Evolutionary conservation across 2,329 filamentous ascomycete species (phyloP).

Genomic region (Didymella pomorum): DNA sequence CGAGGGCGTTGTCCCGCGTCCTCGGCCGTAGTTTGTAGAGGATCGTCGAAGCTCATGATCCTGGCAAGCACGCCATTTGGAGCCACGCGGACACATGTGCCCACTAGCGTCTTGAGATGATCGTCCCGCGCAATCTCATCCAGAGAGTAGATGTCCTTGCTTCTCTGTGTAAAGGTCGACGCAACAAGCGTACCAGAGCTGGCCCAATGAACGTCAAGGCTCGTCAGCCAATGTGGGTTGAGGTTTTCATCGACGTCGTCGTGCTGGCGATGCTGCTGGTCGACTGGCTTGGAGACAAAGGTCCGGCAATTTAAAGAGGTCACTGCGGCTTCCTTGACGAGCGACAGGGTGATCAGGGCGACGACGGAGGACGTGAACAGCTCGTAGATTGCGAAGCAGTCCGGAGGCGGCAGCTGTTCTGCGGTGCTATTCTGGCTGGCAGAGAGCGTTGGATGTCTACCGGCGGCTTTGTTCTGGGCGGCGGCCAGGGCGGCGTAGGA

Average conservation of each 20-base stretch:
- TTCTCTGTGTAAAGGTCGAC: slow-evolving; percentile 38
- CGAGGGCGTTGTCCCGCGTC: slow-evolving; percentile 30
- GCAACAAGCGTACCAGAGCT: slow-evolving; percentile 47
- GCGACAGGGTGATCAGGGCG: slow-evolving; percentile 45
- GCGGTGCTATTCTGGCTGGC: not conserved
- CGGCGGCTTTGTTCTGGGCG: slow-evolving; percentile 23
- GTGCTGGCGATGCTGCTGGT: slow-evolving; percentile 17
- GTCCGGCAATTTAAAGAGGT: slow-evolving; percentile 50
- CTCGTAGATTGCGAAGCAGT: slow-evolving; percentile 48
- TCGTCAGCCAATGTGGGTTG: slow-evolving; percentile 37
- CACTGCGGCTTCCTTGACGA: slow-evolving; percentile 44
- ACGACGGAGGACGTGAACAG: slow-evolving; percentile 50
- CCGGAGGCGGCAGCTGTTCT: slow-evolving; percentile 30
- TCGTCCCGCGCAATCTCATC: slow-evolving; percentile 21
- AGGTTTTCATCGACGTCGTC: slow-evolving; percentile 6
- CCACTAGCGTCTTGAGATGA: slow-evolving; percentile 31
- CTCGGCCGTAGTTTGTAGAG: slow-evolving; percentile 29
- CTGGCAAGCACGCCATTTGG: slow-evolving; percentile 46
- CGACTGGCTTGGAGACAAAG: slow-evolving; percentile 40
- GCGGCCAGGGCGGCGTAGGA: slow-evolving; percentile 32
- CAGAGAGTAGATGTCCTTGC: slow-evolving; percentile 36
- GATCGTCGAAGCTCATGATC: slow-evolving; percentile 44
- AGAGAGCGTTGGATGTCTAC: not conserved
- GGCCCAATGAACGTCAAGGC: slow-evolving; percentile 45
- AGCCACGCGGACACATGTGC: slow-evolving; percentile 45